Percentiles rank a stretch among this genome's conserved stretches.
phyloP scores from a whole-genome alignment of 2,329 filamentous ascomycete species.

The Domatiomyces catenatus region DNA sequence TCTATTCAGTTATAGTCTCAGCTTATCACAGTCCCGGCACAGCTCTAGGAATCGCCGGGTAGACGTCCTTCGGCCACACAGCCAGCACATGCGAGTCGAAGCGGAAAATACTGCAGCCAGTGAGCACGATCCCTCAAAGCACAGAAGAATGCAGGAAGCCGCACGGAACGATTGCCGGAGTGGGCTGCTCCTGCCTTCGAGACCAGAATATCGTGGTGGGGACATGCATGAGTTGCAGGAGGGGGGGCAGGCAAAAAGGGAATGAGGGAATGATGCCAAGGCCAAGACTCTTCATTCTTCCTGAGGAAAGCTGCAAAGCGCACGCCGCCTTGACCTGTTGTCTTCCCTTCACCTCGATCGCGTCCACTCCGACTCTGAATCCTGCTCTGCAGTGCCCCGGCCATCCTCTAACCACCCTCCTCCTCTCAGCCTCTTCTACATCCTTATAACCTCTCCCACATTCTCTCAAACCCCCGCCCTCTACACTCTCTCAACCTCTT shows the following conservation, averaged over 20 bases:
- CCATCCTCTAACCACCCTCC: slow-evolving; percentile 3
- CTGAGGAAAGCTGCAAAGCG: neutral
- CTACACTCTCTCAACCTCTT: neutral
- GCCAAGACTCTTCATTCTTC: neutral
- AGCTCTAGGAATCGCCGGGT: too few species aligned
- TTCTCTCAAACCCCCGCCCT: slow-evolving; percentile 6
- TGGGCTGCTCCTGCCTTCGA: neutral
- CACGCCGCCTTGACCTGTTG: neutral
- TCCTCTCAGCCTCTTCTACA: slow-evolving; percentile 2
- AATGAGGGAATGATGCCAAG: neutral
- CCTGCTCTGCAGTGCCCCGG: neutral
- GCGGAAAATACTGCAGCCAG: neutral
- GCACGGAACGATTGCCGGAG: neutral
- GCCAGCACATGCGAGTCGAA: neutral
- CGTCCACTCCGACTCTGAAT: neutral
- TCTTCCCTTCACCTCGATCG: neutral
- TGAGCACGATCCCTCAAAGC: neutral
- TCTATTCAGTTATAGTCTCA: too few species aligned
- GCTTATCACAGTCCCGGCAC: too few species aligned
- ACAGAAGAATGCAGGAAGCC: neutral
- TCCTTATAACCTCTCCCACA: slow-evolving; percentile 16
- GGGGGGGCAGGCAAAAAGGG: neutral
- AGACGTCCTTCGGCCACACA: neutral
- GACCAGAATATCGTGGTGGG: neutral
- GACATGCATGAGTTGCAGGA: neutral